These are phyloP conservation scores for Filobasidium wieringae DNA, from an alignment of 768 basidiomycete genomes.

Conservation along the genomic window DNA sequence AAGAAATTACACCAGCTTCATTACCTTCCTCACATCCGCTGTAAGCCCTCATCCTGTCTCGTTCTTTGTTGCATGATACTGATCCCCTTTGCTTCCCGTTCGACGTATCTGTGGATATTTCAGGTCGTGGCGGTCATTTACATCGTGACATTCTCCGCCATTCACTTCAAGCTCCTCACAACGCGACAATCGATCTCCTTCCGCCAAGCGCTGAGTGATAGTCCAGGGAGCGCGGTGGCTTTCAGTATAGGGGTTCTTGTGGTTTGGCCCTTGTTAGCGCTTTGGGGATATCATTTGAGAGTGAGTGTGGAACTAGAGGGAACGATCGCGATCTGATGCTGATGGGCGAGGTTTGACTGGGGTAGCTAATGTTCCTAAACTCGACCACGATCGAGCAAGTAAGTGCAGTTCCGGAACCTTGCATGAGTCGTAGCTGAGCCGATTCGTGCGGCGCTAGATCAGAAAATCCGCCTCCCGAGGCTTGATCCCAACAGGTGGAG, in stretches of 20 bases:
- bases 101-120: neutral
- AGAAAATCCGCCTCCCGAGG: slow-evolving; percentile 71
- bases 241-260: slow-evolving; percentile 61
- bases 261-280: slow-evolving; percentile 69
- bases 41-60: slow-evolving; percentile 54
- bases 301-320: slow-evolving; percentile 44
- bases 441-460: slow-evolving; percentile 47
- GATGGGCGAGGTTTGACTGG: slow-evolving; percentile 5
- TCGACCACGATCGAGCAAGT: slow-evolving; percentile 95
- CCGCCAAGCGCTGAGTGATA: slow-evolving; percentile 43
- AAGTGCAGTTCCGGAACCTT: slow-evolving; percentile 23
- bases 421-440: too few species aligned
- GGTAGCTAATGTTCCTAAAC: slow-evolving; percentile 59
- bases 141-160: slow-evolving; percentile 66
- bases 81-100: too few species aligned
- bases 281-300: slow-evolving; percentile 73
- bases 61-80: too few species aligned
- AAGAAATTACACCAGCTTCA: slow-evolving; percentile 89
- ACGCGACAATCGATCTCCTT: slow-evolving; percentile 46
- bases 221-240: slow-evolving; percentile 66
- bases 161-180: slow-evolving; percentile 65
- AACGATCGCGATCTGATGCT: too few species aligned
- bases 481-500: slow-evolving; percentile 48
- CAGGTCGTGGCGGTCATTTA: slow-evolving; percentile 65
- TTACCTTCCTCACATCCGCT: slow-evolving; percentile 63